Evolutionary conservation across 805 yeast genomes (phyloP).

Genomic region (Yarrowia divulgata): DNA sequence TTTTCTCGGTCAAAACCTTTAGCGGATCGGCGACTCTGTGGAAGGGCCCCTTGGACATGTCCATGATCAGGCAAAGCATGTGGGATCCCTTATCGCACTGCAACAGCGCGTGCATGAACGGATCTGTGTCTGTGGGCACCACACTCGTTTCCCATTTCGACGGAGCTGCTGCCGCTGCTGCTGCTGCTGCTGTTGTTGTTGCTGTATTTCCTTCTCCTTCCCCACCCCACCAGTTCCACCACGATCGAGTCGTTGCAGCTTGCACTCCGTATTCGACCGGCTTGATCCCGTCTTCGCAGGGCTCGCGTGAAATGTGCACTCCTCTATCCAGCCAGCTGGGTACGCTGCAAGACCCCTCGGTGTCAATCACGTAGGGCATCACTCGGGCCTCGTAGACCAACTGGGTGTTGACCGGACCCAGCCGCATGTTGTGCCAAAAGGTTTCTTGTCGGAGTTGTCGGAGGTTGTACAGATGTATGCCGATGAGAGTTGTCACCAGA

Average conservation of each 20-base stretch:
- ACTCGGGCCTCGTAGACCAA: conserved; percentile 5
- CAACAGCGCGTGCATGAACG: not conserved
- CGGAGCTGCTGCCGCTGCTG: no score
- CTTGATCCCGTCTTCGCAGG: conserved; percentile 9
- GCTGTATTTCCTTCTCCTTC: not conserved
- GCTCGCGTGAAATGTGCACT: not conserved
- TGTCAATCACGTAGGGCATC: conserved; percentile 16
- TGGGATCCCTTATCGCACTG: conserved; percentile 1
- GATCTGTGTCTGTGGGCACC: not conserved
- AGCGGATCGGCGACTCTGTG: not conserved
- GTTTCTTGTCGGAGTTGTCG: not conserved
- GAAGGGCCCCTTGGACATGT: conserved; percentile 5
- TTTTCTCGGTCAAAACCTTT: not conserved
- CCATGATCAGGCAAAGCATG: conserved; percentile 14
- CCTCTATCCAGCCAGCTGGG: conserved; percentile 16
- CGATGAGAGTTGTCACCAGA: not conserved
- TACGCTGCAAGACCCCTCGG: not conserved
- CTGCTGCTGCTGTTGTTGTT: not conserved
- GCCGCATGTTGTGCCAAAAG: not conserved
- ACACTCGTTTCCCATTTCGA: not conserved
- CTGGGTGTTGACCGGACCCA: not conserved
- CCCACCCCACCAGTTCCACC: not conserved
- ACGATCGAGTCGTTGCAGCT: not conserved
- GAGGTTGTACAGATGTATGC: not conserved
- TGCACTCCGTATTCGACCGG: not conserved